Evolutionary conservation across 495 filamentous ascomycete genomes (phyloP), one percentile per base, ranked within the genome.

Genomic region (Stereocaulon alpinum): DNA sequence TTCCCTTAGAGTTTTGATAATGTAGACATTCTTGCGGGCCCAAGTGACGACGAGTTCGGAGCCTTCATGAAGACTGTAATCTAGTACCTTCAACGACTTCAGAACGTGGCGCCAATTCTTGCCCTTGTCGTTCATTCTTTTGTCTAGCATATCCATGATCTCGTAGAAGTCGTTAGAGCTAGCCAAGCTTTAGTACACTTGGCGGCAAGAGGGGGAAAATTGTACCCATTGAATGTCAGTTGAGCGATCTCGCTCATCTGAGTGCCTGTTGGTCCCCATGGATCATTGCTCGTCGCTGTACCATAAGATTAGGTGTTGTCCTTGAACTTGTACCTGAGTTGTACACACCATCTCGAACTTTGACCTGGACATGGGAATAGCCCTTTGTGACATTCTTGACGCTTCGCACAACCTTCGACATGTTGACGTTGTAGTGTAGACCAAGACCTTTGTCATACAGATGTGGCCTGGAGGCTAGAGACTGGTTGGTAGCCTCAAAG

Each of bases 321-420:
- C 29, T 48, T 44, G 27, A 55, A 43, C 45, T 40, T 27, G 50
- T 22, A 30, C 17, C 14, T 20, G 17, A 49, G 55, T 54, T 44
- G 14, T 42, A 24, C 87, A 61, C 80, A 96, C 92, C 92, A 92
- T 97, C 96, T 76, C 94, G 89, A 72, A 99, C 94, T 77, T 96
- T 99, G 68, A 97, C 89, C 79, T 99, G 91, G 69, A 94, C 89
- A 62, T 80, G 84, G 27, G 94, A 96, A 72, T 99, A 99, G 67
- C 94, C 94, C 77, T 97, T 97, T 67, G 94, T 97, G 74, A 99
- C 93, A 79, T 99, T 99, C 80, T 96, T 97, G 64, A 99, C 93
- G 69, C 91, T 95, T 71, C 93, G 85, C 65, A 99, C 88, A 67
- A 97, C 92, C 72, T 93, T 93, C 54, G 93, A 96, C 93, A 97